Conservation (phyloP, 2,329 filamentous ascomycete genomes). For the Myriosclerotinia scirpicola region DNA sequence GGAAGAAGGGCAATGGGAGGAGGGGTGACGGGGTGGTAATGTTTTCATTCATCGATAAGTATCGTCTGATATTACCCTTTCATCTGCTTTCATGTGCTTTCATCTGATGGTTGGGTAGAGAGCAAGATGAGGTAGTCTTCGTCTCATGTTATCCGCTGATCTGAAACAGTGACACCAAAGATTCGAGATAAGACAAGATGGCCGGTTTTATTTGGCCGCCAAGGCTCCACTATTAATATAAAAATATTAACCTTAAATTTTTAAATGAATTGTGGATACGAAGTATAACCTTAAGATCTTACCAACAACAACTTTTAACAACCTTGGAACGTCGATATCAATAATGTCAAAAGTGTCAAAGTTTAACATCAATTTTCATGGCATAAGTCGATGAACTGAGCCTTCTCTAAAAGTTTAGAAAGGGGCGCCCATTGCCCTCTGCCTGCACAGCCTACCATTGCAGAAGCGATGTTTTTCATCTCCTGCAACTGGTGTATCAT, state of each 20-base stretch:
- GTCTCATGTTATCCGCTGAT: conserved; percentile 17
- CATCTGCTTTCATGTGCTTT: background rate
- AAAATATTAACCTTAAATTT: background rate
- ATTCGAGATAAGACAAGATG: conserved; percentile 8
- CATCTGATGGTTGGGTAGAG: background rate
- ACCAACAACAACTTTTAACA: background rate
- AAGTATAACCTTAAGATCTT: background rate
- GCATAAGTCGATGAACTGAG: background rate
- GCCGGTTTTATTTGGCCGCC: background rate
- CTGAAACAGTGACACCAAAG: background rate
- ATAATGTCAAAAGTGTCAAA: background rate
- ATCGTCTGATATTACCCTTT: background rate
- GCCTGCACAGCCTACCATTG: background rate
- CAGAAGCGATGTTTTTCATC: background rate
- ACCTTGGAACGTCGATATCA: background rate
- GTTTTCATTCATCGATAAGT: background rate
- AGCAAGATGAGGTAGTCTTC: background rate
- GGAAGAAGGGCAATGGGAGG: no score
- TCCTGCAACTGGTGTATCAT: conserved; percentile 17
- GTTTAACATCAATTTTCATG: background rate
- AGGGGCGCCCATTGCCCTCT: background rate
- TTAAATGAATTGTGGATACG: background rate
- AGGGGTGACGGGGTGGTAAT: no score
- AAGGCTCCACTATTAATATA: background rate
- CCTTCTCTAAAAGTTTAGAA: background rate